Percentiles rank a stretch among this genome's conserved stretches.
These are phyloP conservation scores for Claviceps sp. DNA, from an alignment of 2,329 filamentous ascomycete species.

Conservation along the genomic window DNA sequence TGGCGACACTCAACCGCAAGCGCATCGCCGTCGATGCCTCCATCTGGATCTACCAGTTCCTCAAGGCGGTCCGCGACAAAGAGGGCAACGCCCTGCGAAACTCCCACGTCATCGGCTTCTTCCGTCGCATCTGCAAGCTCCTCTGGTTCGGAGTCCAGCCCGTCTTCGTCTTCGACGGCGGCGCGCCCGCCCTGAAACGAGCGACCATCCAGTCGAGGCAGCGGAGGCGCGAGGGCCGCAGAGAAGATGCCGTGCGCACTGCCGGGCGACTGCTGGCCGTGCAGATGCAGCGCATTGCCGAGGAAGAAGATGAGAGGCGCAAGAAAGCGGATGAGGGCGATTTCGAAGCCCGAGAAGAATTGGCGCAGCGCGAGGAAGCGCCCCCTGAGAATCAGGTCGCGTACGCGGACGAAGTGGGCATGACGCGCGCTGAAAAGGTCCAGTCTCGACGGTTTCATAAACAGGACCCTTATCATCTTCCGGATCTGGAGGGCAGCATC, in stretches of 20 bases:
- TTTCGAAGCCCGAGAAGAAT: slow-evolving; percentile 21
- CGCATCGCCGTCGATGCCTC: slow-evolving; percentile 94
- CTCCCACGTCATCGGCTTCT: slow-evolving; percentile 94
- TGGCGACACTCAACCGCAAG: slow-evolving; percentile 91
- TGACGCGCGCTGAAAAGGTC: slow-evolving; percentile 63
- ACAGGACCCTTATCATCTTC: slow-evolving; percentile 90
- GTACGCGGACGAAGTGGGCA: slow-evolving; percentile 81
- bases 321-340: slow-evolving; percentile 32
- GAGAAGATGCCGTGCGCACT: slow-evolving; percentile 85
- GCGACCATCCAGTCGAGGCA: slow-evolving; percentile 77
- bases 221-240: slow-evolving; percentile 67
- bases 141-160: slow-evolving; percentile 93
- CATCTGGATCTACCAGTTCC: slow-evolving; percentile 99
- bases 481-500: slow-evolving; percentile 67
- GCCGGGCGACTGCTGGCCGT: slow-evolving; percentile 84
- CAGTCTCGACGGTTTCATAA: slow-evolving; percentile 71
- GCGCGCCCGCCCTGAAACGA: slow-evolving; percentile 78
- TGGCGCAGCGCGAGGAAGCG: slow-evolving; percentile 50
- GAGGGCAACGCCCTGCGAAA: slow-evolving; percentile 95
- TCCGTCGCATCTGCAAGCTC: slow-evolving; percentile 93
- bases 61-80: slow-evolving; percentile 97
- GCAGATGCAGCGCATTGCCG: slow-evolving; percentile 82
- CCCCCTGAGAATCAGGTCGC: slow-evolving; percentile 59
- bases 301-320: slow-evolving; percentile 65
- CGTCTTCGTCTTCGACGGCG: slow-evolving; percentile 96